Base-by-base conservation (phyloP, 164 flowering plant species). In the grape (Vitis vinifera) region DNA sequence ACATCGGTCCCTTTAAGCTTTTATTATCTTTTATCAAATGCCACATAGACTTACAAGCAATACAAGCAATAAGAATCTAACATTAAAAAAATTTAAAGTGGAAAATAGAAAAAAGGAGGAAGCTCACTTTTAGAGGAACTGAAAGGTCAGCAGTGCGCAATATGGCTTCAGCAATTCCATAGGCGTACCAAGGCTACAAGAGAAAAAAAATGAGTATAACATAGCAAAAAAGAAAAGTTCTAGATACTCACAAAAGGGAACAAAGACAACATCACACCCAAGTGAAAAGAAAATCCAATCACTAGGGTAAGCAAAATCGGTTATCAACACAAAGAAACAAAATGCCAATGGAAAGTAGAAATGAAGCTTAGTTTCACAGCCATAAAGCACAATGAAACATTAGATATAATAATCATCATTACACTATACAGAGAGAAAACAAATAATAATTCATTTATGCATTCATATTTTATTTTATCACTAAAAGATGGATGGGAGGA, bases 131-230 rank as follows among this genome's bases (percentile, higher is more conserved):
- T 53, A 93, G 74, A 23, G 99, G 97, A 82, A 88, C 83, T 66
- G 97, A 89, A 69, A 96, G 87, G 78, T 93, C 86, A 67, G 99
- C 87, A 27, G 99, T 93, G 2, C 97, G 91, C 87, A 96, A 27
- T 63, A 96, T 96, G 63, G 99, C 91, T 78, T 90, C 98, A 75
- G 98, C 97, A 79, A 96, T 93, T 49, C 91, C 99, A 82, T 90
- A 98, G 59, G 98, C 97, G 85, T 96, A 93, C 99, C 99, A 96
- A 77, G 99, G 99, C 98, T 96, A 77, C 74, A 84, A 69, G 50
- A 17, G 51, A 67, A 49, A 62, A 62, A 62, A 53, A 56, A 12
- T 56, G 37, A 19, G 10, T 23, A 30, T 17, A 59, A 17, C 30
- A 53, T 31, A 70, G 15, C 31, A 61, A 31, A 23, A 62, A 30